A percentile compares a stretch with the other conserved stretches of the same genome.
Conservation (phyloP, 2,329 filamentous ascomycete species). For the Hypoxylon sp. region DNA sequence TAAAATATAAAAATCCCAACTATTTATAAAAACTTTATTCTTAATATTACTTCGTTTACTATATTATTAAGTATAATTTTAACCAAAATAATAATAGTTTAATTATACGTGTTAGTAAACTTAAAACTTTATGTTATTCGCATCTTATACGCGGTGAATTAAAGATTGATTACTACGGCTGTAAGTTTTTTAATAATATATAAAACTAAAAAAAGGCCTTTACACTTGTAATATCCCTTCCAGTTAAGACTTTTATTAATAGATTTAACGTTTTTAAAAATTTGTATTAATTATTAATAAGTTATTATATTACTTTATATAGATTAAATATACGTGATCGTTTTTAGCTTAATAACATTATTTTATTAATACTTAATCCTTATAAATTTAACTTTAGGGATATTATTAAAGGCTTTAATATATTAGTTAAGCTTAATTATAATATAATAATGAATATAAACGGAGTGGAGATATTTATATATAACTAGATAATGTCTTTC, state of each 20-base stretch:
- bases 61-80: neutral
- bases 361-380: neutral
- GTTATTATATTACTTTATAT: neutral
- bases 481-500: neutral
- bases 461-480: neutral
- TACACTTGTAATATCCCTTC: neutral
- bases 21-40: neutral
- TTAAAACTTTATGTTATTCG: neutral
- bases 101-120: neutral
- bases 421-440: constrained; percentile 1
- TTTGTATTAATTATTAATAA: constrained; percentile 13
- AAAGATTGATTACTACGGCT: neutral
- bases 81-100: neutral
- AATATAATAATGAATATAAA: constrained; percentile 1
- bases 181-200: neutral
- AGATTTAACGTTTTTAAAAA: constrained; percentile 6
- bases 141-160: neutral
- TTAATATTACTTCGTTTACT: constrained; percentile 4
- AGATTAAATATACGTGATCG: neutral
- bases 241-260: neutral
- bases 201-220: neutral
- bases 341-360: neutral
- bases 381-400: constrained; percentile 3
- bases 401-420: constrained; percentile 1
- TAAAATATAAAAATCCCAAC: neutral